phyloP scores from a whole-genome alignment of 495 filamentous ascomycete species.

The Penicillium atrosanguineum region DNA sequence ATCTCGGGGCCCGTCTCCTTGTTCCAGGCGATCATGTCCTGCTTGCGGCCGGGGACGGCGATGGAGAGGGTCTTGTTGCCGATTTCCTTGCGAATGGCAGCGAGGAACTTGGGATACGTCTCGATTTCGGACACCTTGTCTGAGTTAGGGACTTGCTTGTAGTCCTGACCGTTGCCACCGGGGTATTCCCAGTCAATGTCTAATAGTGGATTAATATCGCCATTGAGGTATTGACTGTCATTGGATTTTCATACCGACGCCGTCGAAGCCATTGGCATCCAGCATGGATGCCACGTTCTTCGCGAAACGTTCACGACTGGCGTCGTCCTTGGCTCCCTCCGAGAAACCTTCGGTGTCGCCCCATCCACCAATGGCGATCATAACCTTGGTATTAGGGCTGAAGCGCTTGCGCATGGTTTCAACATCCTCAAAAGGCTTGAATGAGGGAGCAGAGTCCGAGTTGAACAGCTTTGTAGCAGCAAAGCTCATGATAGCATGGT shows the following conservation, averaged over 20 bases:
- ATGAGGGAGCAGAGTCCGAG: slow-evolving; percentile 38
- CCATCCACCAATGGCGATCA: slow-evolving; percentile 75
- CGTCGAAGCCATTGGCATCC: slow-evolving; percentile 59
- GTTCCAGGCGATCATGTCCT: slow-evolving; percentile 74
- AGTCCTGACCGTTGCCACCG: slow-evolving; percentile 75
- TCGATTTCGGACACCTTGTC: slow-evolving; percentile 59
- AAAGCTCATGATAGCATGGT: slow-evolving; percentile 67
- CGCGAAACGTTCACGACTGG: slow-evolving; percentile 56
- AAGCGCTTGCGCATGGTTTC: slow-evolving; percentile 57
- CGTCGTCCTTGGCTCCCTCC: slow-evolving; percentile 51
- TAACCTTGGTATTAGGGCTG: slow-evolving; percentile 55
- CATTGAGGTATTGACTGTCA: not conserved
- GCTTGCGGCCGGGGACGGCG: slow-evolving; percentile 63
- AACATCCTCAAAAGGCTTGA: slow-evolving; percentile 61
- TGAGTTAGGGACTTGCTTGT: slow-evolving; percentile 64
- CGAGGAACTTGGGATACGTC: slow-evolving; percentile 62
- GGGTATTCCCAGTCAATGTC: slow-evolving; percentile 85
- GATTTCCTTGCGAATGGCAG: slow-evolving; percentile 56
- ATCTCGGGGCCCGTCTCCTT: slow-evolving; percentile 60
- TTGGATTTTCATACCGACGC: slow-evolving; percentile 32
- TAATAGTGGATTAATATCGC: slow-evolving; percentile 27
- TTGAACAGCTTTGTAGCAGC: slow-evolving; percentile 62
- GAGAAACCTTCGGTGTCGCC: slow-evolving; percentile 65
- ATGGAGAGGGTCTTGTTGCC: slow-evolving; percentile 66
- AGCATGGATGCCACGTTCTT: slow-evolving; percentile 65